Evolutionary conservation across 495 filamentous ascomycete species (phyloP).

Genomic region (Neurospora cerealis): DNA sequence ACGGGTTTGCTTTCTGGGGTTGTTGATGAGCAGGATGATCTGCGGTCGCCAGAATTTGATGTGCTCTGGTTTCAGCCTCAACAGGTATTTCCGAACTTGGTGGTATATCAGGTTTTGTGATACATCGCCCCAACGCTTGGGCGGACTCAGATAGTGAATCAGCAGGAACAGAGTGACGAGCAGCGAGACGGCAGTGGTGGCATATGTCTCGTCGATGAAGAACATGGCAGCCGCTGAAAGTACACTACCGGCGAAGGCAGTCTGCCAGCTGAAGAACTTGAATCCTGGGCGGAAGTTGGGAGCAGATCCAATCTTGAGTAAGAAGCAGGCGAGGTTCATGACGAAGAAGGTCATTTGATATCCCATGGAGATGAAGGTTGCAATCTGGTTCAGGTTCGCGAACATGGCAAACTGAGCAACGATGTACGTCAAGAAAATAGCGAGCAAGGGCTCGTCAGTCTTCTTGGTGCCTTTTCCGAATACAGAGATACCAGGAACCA

Average conservation of each 20-base stretch:
- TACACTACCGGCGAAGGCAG: slow-evolving; percentile 62
- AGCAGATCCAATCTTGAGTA: slow-evolving; percentile 85
- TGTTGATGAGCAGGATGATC: slow-evolving; percentile 76
- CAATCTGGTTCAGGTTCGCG: slow-evolving; percentile 79
- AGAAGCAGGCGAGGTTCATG: slow-evolving; percentile 78
- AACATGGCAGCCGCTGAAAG: slow-evolving; percentile 75
- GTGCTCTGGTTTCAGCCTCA: slow-evolving; percentile 74
- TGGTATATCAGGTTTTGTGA: slow-evolving; percentile 86
- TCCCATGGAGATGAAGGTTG: slow-evolving; percentile 80
- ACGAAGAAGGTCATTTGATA: slow-evolving; percentile 69
- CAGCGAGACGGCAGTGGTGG: slow-evolving; percentile 62
- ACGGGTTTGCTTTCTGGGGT: slow-evolving; percentile 64
- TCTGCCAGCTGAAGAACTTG: slow-evolving; percentile 81
- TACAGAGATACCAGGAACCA: slow-evolving; percentile 64
- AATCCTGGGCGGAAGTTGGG: slow-evolving; percentile 86
- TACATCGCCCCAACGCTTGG: slow-evolving; percentile 85
- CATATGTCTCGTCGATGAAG: slow-evolving; percentile 79
- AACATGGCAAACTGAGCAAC: slow-evolving; percentile 75
- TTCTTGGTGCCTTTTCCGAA: slow-evolving; percentile 69
- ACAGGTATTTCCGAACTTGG: slow-evolving; percentile 79
- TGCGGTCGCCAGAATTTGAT: slow-evolving; percentile 89
- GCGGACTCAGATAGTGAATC: slow-evolving; percentile 76
- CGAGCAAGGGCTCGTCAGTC: slow-evolving; percentile 66
- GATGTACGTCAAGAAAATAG: slow-evolving; percentile 67
- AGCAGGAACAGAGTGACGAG: slow-evolving; percentile 68